Evolutionary conservation across 2,329 filamentous ascomycete genomes (phyloP).

Genomic region (Talaromyces verruculosus): DNA sequence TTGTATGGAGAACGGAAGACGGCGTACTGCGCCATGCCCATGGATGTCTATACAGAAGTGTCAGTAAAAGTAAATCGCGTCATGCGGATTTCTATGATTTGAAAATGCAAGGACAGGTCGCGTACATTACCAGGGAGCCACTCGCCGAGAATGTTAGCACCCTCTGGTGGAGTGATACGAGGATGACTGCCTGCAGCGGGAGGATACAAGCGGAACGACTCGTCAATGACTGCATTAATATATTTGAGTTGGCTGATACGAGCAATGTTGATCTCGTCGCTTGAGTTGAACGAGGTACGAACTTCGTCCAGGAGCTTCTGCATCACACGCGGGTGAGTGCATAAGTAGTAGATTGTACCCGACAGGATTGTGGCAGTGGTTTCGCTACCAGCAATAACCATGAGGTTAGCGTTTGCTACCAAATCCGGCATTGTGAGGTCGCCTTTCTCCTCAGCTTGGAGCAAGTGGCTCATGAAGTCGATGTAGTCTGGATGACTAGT

Average conservation of each 20-base stretch:
- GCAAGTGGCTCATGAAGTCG: slow-evolving; percentile 17
- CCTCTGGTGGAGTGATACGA: slow-evolving; percentile 25
- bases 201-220: slow-evolving; percentile 47
- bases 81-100: no score
- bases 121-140: slow-evolving; percentile 28
- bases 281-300: slow-evolving; percentile 36
- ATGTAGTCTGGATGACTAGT: slow-evolving; percentile 14
- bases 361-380: slow-evolving; percentile 49
- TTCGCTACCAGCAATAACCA: slow-evolving; percentile 45
- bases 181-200: slow-evolving; percentile 31
- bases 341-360: slow-evolving; percentile 45
- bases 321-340: slow-evolving; percentile 34
- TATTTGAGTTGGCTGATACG: slow-evolving; percentile 38
- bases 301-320: slow-evolving; percentile 43
- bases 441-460: slow-evolving; percentile 14
- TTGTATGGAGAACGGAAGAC: slow-evolving; percentile 47
- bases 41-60: neutral
- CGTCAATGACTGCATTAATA: slow-evolving; percentile 45
- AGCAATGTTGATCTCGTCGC: slow-evolving; percentile 42
- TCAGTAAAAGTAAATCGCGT: neutral
- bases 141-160: slow-evolving; percentile 27
- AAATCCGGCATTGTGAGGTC: slow-evolving; percentile 10
- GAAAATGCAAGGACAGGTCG: neutral
- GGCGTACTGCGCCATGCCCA: slow-evolving; percentile 47
- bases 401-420: slow-evolving; percentile 16